Evolutionary conservation across 768 basidiomycete genomes (phyloP).

Genomic region (Leccinellum rugosiceps): DNA sequence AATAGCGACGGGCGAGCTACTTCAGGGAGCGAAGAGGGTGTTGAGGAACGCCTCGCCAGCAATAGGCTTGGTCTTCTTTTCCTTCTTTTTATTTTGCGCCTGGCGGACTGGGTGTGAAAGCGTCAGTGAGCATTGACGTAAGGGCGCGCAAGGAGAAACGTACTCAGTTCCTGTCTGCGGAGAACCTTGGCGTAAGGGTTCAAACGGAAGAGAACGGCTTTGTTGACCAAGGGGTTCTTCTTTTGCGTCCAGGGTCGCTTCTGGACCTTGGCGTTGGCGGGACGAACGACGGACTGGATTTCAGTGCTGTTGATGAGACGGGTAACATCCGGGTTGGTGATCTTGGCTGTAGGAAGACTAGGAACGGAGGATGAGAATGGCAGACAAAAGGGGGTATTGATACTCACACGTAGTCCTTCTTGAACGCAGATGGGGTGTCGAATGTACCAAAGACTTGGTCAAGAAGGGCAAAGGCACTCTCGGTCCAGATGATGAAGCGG

Average conservation of each 20-base stretch:
- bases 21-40: constrained; percentile 82
- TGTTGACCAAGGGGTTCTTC: constrained; percentile 98
- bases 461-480: constrained; percentile 86
- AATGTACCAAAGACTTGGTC: constrained; percentile 96
- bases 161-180: constrained; percentile 84
- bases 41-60: constrained; percentile 83
- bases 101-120: constrained; percentile 60
- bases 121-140: neutral
- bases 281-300: constrained; percentile 95
- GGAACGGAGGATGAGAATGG: neutral
- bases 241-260: constrained; percentile 98
- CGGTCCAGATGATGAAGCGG: constrained; percentile 99
- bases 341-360: constrained; percentile 94
- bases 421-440: constrained; percentile 79
- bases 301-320: constrained; percentile 97
- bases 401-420: constrained; percentile 84
- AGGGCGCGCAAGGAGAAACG: constrained; percentile 33
- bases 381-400: neutral
- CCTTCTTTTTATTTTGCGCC: constrained; percentile 51
- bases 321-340: constrained; percentile 94
- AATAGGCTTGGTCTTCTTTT: constrained; percentile 54
- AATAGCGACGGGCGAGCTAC: neutral
- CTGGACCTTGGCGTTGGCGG: constrained; percentile 76
- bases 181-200: constrained; percentile 98
- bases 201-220: constrained; percentile 90